Evolutionary conservation across 441 rosid genomes (phyloP).

Genomic region (Gossypium laxum): DNA sequence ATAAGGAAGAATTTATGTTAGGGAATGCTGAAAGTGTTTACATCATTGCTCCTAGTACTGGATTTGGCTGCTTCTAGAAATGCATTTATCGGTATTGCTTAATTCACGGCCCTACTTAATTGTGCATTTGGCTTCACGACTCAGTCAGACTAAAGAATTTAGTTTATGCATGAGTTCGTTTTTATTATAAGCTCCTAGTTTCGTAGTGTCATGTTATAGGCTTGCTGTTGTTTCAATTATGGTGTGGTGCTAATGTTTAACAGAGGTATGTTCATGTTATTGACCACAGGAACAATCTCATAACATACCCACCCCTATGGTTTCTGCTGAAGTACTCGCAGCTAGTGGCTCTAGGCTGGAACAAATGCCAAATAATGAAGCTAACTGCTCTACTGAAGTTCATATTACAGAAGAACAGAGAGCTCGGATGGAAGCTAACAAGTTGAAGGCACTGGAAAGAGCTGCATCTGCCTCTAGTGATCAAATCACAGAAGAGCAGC

Average conservation of each 20-base stretch:
- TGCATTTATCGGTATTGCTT: background rate
- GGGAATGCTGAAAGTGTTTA: background rate
- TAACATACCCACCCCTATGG: background rate
- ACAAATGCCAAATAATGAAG: conserved; percentile 14
- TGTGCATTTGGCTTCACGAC: background rate
- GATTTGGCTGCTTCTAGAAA: background rate
- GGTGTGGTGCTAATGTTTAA: background rate
- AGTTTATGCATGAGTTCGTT: background rate
- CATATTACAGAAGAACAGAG: conserved; percentile 54
- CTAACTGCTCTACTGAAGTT: conserved; percentile 22
- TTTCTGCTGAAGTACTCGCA: background rate
- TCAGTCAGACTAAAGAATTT: background rate
- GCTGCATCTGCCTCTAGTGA: conserved; percentile 39
- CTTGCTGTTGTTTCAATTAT: background rate
- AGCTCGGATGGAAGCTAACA: conserved; percentile 74
- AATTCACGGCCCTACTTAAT: background rate
- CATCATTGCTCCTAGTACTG: background rate
- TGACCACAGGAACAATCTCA: conserved; percentile 27
- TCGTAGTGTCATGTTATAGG: background rate
- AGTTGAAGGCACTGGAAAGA: conserved; percentile 61
- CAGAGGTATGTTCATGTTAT: background rate
- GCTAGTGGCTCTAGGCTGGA: conserved; percentile 5
- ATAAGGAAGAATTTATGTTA: background rate
- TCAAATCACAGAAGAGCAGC: conserved; percentile 59
- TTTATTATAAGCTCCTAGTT: background rate